phyloP scores from a whole-genome alignment of 306 rosid genomes.

The Hylodesmum podocarpum region DNA sequence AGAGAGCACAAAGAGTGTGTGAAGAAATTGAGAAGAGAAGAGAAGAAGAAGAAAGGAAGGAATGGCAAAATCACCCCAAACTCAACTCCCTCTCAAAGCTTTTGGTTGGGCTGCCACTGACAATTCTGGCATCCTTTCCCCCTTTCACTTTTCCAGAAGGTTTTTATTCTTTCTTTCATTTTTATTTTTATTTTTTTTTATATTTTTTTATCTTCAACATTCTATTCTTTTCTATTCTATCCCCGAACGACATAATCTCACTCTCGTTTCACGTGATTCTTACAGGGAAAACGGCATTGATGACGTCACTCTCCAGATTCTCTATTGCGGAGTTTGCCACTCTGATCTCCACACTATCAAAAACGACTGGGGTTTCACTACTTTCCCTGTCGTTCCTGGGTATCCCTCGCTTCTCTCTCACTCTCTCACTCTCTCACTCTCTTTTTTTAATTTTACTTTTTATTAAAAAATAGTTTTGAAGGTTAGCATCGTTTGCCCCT shows the following conservation, averaged over 20 bases:
- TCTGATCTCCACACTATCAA: slow-evolving; percentile 72
- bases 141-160: slow-evolving; percentile 60
- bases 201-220: neutral
- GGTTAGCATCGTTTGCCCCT: neutral
- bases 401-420: neutral
- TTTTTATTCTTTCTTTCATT: neutral
- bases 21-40: neutral
- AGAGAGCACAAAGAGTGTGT: neutral
- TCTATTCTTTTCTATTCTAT: no score
- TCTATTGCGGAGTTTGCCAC: slow-evolving; percentile 90
- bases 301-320: slow-evolving; percentile 71
- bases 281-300: slow-evolving; percentile 74
- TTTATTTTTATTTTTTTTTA: neutral
- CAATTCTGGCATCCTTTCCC: slow-evolving; percentile 47
- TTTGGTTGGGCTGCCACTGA: slow-evolving; percentile 56
- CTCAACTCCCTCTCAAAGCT: slow-evolving; percentile 40
- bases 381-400: slow-evolving; percentile 93
- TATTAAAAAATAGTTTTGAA: neutral
- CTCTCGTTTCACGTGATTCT: neutral
- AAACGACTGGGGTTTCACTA: slow-evolving; percentile 87
- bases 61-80: slow-evolving; percentile 39
- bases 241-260: neutral
- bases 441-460: neutral
- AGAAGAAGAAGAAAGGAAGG: neutral
- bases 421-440: neutral